Evolutionary conservation across 1,139 yeast species (phyloP).

Genomic region (Suhomyces ambrosiae): DNA sequence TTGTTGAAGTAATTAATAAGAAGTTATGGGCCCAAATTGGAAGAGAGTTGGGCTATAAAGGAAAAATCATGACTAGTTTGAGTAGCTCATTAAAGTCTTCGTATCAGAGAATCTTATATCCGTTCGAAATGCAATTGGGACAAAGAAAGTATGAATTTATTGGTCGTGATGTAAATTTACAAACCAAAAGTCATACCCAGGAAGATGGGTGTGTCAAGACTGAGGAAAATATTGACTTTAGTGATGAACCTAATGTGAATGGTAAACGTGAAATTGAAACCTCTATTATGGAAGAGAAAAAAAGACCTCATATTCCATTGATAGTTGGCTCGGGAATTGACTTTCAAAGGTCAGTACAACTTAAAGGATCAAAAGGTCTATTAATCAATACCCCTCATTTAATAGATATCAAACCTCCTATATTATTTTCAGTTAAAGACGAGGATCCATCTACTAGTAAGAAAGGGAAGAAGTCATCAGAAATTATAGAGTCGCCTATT

Average conservation of each 20-base stretch:
- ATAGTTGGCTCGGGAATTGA: constrained; percentile 52
- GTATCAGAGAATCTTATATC: constrained; percentile 42
- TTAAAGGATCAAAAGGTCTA: constrained; percentile 52
- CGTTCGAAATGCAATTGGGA: constrained; percentile 32
- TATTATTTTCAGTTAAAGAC: constrained; percentile 18
- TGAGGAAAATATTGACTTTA: neutral
- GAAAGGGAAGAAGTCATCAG: constrained; percentile 21
- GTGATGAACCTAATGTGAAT: constrained; percentile 9
- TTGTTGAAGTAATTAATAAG: constrained; percentile 51
- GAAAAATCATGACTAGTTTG: constrained; percentile 67
- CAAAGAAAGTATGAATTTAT: constrained; percentile 16
- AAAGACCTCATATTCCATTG: constrained; percentile 24
- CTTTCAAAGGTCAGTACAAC: constrained; percentile 46
- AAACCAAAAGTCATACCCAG: neutral
- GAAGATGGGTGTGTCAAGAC: neutral
- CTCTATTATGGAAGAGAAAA: constrained; percentile 6
- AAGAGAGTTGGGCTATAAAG: constrained; percentile 73
- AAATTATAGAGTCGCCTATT: constrained; percentile 25
- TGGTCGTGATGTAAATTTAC: too few species aligned
- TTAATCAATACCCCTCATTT: constrained; percentile 44
- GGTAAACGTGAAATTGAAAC: constrained; percentile 14
- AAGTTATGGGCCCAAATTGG: constrained; percentile 71
- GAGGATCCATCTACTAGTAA: constrained; percentile 15
- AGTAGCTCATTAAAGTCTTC: constrained; percentile 69
- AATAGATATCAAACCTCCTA: constrained; percentile 38